Evolutionary conservation across 2,329 filamentous ascomycete genomes (phyloP).

Genomic region (Botrytis squamosa): DNA sequence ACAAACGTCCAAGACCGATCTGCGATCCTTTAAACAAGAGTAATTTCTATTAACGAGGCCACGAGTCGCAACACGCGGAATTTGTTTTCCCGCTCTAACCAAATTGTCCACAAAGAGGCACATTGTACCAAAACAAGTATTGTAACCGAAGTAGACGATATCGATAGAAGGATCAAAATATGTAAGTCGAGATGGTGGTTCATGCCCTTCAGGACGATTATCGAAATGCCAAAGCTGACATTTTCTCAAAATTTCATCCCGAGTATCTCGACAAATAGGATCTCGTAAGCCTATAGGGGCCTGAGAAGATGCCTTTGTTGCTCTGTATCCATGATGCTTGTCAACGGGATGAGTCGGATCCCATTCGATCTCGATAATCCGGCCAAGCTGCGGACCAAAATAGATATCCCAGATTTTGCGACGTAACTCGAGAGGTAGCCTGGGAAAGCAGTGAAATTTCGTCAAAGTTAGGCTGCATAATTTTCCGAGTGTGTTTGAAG

Average conservation of each 20-base stretch:
- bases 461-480: neutral
- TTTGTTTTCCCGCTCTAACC: neutral
- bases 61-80: neutral
- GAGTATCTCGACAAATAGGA: neutral
- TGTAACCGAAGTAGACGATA: neutral
- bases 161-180: neutral
- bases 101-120: neutral
- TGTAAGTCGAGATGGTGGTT: neutral
- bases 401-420: neutral
- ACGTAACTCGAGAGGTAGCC: neutral
- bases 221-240: constrained; percentile 1
- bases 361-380: neutral
- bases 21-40: no score
- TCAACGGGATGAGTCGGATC: neutral
- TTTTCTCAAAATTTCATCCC: neutral
- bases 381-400: neutral
- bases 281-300: neutral
- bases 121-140: neutral
- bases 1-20: no score
- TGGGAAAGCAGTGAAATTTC: neutral
- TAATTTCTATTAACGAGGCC: no score
- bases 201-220: neutral
- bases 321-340: neutral
- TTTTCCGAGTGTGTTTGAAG: neutral
- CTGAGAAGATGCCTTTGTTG: neutral